A percentile compares a stretch with the other conserved stretches of the same genome.
phyloP scores from a whole-genome alignment of 331 rosid species.

The Malus hybrid region DNA sequence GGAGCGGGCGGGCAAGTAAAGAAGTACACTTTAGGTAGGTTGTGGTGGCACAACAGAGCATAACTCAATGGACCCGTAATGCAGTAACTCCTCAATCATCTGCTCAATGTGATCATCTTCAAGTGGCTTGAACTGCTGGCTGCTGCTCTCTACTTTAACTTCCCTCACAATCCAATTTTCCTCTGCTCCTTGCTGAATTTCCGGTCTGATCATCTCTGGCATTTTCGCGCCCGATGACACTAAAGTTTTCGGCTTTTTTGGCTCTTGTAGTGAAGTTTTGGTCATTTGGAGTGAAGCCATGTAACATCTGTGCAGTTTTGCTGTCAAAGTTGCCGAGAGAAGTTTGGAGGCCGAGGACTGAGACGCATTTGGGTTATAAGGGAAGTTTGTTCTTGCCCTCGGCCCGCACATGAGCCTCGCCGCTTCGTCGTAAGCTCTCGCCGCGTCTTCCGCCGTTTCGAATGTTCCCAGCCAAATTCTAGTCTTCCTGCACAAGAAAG shows the following conservation, averaged over 20 bases:
- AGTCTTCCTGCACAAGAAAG: constrained; percentile 60
- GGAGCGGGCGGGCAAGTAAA: neutral
- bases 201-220: constrained; percentile 25
- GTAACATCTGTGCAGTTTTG: constrained; percentile 80
- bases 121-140: constrained; percentile 44
- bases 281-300: constrained; percentile 90
- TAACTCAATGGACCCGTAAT: constrained; percentile 82
- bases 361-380: constrained; percentile 67
- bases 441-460: constrained; percentile 96
- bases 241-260: constrained; percentile 24
- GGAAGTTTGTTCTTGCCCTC: constrained; percentile 89
- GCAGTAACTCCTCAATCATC: constrained; percentile 85
- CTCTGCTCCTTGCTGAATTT: constrained; percentile 12
- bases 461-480: constrained; percentile 98
- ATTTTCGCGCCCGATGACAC: neutral
- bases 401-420: constrained; percentile 94
- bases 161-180: constrained; percentile 36
- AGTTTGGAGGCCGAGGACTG: constrained; percentile 75
- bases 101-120: constrained; percentile 93
- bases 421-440: constrained; percentile 92
- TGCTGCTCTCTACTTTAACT: constrained; percentile 40
- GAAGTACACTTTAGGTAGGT: constrained; percentile 15
- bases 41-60: constrained; percentile 41
- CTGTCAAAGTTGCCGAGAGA: constrained; percentile 82
- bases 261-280: constrained; percentile 30